Percentiles rank a stretch among this genome's conserved stretches.
These are phyloP conservation scores for Metschnikowia similis DNA, from an alignment of 805 yeast species.

Conservation along the genomic window DNA sequence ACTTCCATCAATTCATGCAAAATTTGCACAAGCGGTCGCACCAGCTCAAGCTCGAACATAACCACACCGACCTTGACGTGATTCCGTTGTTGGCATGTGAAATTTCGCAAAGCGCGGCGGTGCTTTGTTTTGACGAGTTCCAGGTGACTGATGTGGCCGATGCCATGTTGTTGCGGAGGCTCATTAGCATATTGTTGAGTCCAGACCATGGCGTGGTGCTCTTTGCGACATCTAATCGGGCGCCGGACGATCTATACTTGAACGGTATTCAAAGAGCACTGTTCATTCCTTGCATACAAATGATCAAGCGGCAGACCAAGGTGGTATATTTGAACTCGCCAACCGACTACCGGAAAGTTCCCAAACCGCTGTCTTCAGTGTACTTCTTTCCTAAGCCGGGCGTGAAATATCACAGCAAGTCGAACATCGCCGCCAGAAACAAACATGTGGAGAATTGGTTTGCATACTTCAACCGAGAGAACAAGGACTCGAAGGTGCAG, in stretches of 20 bases:
- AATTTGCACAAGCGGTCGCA: slow-evolving; percentile 83
- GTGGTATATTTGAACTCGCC: slow-evolving; percentile 85
- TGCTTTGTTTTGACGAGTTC: slow-evolving; percentile 93
- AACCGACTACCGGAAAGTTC: slow-evolving; percentile 87
- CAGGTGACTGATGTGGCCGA: slow-evolving; percentile 99
- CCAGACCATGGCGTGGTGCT: slow-evolving; percentile 78
- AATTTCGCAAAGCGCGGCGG: slow-evolving; percentile 68
- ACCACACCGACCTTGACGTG: slow-evolving; percentile 62
- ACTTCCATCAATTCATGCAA: slow-evolving; percentile 98
- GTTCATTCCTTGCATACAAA: slow-evolving; percentile 86
- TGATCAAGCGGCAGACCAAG: slow-evolving; percentile 65
- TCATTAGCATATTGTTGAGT: slow-evolving; percentile 61
- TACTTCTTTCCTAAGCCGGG: slow-evolving; percentile 72
- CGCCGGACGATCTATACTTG: slow-evolving; percentile 88
- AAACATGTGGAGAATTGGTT: slow-evolving; percentile 78
- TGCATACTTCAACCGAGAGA: slow-evolving; percentile 65
- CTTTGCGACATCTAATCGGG: slow-evolving; percentile 92
- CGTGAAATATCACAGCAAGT: slow-evolving; percentile 47
- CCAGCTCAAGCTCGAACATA: slow-evolving; percentile 58
- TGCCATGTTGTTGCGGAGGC: slow-evolving; percentile 87
- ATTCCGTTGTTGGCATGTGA: slow-evolving; percentile 82
- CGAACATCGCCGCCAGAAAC: slow-evolving; percentile 47
- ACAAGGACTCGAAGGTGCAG: slow-evolving; percentile 22
- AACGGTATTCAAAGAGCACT: slow-evolving; percentile 92
- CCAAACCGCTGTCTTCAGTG: slow-evolving; percentile 75